These are phyloP conservation scores for Globisporangium emineosum DNA, from an alignment of 352 stramenopile species.

Conservation along the genomic window DNA sequence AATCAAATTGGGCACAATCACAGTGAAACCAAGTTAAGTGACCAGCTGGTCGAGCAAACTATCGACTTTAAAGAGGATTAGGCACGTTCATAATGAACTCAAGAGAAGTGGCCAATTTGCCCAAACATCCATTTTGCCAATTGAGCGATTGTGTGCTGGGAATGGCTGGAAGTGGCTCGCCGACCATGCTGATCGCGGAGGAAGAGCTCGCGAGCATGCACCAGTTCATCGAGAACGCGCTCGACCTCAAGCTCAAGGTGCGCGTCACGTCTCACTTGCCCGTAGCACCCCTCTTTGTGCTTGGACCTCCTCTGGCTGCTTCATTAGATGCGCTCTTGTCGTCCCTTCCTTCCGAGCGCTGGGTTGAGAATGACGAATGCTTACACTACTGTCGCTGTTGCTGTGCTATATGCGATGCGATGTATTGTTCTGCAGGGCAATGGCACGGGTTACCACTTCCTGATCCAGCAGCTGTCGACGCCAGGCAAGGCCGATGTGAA, in stretches of 20 bases:
- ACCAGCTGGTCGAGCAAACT: no score
- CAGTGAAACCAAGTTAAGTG: no score
- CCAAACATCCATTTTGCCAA: no score
- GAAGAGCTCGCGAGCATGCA: constrained; percentile 69
- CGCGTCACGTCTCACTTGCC: not conserved
- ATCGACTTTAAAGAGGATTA: no score
- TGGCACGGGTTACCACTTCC: constrained; percentile 71
- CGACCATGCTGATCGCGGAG: constrained; percentile 23
- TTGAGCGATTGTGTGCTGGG: no score
- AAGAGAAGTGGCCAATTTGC: no score
- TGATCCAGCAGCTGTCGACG: constrained; percentile 61
- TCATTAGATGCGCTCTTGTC: not conserved
- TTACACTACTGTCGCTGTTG: not conserved
- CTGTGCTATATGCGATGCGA: not conserved
- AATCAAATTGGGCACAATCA: no score
- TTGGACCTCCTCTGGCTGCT: not conserved
- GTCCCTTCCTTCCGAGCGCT: not conserved
- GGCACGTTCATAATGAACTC: no score
- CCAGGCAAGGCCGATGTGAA: constrained; percentile 32
- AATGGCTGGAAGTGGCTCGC: constrained; percentile 20
- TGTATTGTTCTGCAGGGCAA: constrained; percentile 46
- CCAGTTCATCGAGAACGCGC: constrained; percentile 82
- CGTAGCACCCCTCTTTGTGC: not conserved
- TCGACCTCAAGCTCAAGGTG: constrained; percentile 78
- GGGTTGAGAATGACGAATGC: constrained; percentile 1